Evolutionary conservation across 208 protist species (phyloP).

Genomic region (Plasmodiophora brassicae): DNA sequence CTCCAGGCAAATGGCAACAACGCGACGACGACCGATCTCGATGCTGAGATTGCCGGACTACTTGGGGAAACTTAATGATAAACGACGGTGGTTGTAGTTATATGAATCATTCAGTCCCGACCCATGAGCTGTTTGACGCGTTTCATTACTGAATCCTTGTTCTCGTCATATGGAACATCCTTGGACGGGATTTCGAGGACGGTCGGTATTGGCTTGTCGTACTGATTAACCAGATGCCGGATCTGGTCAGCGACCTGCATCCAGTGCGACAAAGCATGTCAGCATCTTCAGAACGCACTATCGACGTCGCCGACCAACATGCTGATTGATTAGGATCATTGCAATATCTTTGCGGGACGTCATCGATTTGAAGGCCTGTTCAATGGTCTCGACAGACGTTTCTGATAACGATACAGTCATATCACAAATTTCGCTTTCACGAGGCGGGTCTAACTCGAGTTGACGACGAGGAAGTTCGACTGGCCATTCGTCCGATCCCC

Average conservation of each 20-base stretch:
- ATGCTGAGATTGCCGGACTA: neutral
- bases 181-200: constrained; percentile 32
- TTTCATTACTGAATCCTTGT: constrained; percentile 30
- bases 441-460: neutral
- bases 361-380: neutral
- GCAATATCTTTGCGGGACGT: constrained; percentile 3
- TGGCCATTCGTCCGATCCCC: neutral
- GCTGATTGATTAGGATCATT: constrained; percentile 32
- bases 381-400: neutral
- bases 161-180: constrained; percentile 33
- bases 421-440: neutral
- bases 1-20: neutral
- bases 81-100: neutral
- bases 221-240: neutral
- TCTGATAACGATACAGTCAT: constrained; percentile 9
- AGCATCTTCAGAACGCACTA: neutral
- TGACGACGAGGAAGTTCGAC: constrained; percentile 17
- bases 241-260: neutral
- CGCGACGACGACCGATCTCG: too few relatives aligned
- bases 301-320: neutral
- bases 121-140: constrained; percentile 31
- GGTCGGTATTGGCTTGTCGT: constrained; percentile 26
- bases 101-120: neutral
- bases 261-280: neutral
- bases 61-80: neutral